Conservation (phyloP, 768 basidiomycete species). For the Mycena alexandri region DNA sequence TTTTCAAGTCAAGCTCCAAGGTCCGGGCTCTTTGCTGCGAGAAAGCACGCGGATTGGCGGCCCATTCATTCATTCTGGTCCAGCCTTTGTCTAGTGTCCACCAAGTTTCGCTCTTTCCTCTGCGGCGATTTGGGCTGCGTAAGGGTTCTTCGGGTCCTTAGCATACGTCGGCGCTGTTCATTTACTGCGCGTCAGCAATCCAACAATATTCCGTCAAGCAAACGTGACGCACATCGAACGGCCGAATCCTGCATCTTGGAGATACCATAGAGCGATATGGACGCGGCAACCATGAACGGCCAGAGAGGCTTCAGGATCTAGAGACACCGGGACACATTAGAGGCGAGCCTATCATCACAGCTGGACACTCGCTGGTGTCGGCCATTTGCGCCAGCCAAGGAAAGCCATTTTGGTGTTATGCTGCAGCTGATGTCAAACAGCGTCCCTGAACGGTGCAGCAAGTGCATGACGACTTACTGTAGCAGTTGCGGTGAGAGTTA, state of each 20-base stretch:
- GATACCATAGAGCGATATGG: conserved; percentile 76
- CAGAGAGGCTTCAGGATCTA: conserved; percentile 83
- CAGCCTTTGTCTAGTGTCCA: conserved; percentile 40
- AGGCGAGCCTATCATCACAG: conserved; percentile 27
- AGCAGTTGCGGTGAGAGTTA: conserved; percentile 11
- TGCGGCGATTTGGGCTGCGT: conserved; percentile 81
- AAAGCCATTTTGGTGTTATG: conserved; percentile 69
- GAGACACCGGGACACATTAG: conserved; percentile 18
- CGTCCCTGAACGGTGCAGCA: not conserved
- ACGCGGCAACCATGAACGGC: conserved; percentile 81
- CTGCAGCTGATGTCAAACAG: conserved; percentile 32
- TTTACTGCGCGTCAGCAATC: conserved; percentile 9
- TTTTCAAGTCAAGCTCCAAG: too few relatives aligned
- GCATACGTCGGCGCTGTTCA: conserved; percentile 72
- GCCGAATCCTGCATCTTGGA: conserved; percentile 74
- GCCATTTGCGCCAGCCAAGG: conserved; percentile 86
- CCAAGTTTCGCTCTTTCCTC: conserved; percentile 47
- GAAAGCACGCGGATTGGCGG: too few relatives aligned
- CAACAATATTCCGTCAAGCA: not conserved
- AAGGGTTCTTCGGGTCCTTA: conserved; percentile 86
- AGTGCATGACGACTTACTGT: conserved; percentile 18
- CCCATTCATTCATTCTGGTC: conserved; percentile 23
- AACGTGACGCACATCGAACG: conserved; percentile 72
- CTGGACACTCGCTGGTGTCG: conserved; percentile 72
- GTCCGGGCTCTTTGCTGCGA: too few relatives aligned